These are phyloP conservation scores for Oryza glaberrima DNA, from an alignment of 176 grass and related monocot species.

Conservation along the genomic window DNA sequence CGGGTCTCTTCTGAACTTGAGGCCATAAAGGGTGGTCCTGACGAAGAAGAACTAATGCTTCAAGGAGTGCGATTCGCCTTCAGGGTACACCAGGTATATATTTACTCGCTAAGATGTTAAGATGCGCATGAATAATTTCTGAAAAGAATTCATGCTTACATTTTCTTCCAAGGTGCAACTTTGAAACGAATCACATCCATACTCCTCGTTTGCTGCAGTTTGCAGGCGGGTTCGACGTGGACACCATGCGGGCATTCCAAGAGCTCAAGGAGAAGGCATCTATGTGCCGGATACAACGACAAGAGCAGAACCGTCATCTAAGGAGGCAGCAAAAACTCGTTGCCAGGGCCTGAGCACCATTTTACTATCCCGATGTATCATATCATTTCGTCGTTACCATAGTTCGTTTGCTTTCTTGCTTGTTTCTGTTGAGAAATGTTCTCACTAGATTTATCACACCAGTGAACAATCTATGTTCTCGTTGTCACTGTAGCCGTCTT, in stretches of 20 bases:
- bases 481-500: constrained; percentile 7
- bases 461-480: not conserved
- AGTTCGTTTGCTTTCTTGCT: constrained; percentile 35
- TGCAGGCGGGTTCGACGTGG: constrained; percentile 88
- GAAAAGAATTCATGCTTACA: not conserved
- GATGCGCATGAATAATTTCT: not conserved
- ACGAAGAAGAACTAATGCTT: constrained; percentile 96
- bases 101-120: not conserved
- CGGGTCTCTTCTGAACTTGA: constrained; percentile 89
- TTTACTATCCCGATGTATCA: not conserved
- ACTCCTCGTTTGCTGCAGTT: constrained; percentile 56
- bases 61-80: constrained; percentile 96
- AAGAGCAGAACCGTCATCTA: constrained; percentile 50
- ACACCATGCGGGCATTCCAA: constrained; percentile 96
- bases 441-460: not conserved
- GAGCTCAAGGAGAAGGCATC: constrained; percentile 95
- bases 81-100: constrained; percentile 90
- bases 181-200: not conserved
- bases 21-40: constrained; percentile 56
- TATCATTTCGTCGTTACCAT: constrained; percentile 12
- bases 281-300: constrained; percentile 57
- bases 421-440: not conserved
- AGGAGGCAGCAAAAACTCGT: constrained; percentile 64
- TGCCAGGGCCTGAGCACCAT: constrained; percentile 48
- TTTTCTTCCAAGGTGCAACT: too few species aligned